Conservation (phyloP, 176 grass and related monocot genomes). For the Aegilops speltoides region DNA sequence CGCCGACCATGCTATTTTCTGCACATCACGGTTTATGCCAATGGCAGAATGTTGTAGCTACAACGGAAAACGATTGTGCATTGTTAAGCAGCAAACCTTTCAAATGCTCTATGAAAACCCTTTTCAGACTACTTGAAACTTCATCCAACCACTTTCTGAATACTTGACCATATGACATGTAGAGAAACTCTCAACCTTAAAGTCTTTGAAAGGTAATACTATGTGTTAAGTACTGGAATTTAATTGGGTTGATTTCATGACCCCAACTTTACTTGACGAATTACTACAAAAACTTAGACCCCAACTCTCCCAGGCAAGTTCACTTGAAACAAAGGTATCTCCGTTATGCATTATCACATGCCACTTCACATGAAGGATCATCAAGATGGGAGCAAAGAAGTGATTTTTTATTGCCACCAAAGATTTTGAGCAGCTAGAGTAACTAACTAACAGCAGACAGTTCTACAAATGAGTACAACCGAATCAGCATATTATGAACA, state of each 20-base stretch:
- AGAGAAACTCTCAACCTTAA: neutral
- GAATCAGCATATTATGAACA: neutral
- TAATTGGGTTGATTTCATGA: neutral
- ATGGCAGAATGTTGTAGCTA: too few species aligned
- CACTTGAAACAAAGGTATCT: neutral
- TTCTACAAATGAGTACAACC: neutral
- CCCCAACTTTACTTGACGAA: neutral
- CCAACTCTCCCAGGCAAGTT: neutral
- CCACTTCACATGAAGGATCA: neutral
- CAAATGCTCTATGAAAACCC: neutral
- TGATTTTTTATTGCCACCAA: neutral
- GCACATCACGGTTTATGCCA: too few species aligned
- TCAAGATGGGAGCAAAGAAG: neutral
- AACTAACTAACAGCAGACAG: neutral
- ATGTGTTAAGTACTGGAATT: neutral
- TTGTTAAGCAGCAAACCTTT: neutral
- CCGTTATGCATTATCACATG: neutral
- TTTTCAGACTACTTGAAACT: conserved; percentile 5
- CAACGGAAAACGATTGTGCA: neutral
- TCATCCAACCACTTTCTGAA: neutral
- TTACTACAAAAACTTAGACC: neutral
- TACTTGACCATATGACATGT: conserved; percentile 7
- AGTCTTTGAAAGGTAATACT: too few species aligned
- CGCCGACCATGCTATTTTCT: too few species aligned
- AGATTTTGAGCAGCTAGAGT: neutral